A percentile compares a stretch with the other conserved stretches of the same genome.
Evolutionary conservation across 2,329 filamentous ascomycete genomes (phyloP).

Genomic region (Ilyonectria mors-panacis): DNA sequence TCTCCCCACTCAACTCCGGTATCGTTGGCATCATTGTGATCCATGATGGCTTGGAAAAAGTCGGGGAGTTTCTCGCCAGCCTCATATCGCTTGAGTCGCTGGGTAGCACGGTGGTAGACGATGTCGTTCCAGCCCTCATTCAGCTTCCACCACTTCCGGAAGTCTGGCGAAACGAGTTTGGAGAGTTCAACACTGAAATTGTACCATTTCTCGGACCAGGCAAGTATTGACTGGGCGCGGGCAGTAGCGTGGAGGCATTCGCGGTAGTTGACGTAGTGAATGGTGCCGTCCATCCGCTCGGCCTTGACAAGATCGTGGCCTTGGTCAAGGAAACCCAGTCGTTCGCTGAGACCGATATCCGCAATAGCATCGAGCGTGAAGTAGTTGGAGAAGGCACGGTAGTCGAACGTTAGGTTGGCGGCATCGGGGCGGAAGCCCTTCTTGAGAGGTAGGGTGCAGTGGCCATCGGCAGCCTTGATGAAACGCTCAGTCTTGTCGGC

Average conservation of each 20-base stretch:
- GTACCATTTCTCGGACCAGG: slow-evolving; percentile 68
- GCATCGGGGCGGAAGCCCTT: slow-evolving; percentile 46
- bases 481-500: slow-evolving; percentile 64
- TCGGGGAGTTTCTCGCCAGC: slow-evolving; percentile 70
- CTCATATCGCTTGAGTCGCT: slow-evolving; percentile 40
- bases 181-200: slow-evolving; percentile 61
- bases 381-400: slow-evolving; percentile 66
- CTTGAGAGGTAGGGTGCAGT: slow-evolving; percentile 56
- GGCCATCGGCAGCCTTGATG: slow-evolving; percentile 59
- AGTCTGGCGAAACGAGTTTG: slow-evolving; percentile 62
- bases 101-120: slow-evolving; percentile 57
- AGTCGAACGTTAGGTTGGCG: slow-evolving; percentile 63
- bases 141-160: slow-evolving; percentile 38
- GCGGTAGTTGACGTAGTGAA: slow-evolving; percentile 63
- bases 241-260: slow-evolving; percentile 66
- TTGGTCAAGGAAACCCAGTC: slow-evolving; percentile 65
- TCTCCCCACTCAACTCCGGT: slow-evolving; percentile 68
- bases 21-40: slow-evolving; percentile 57
- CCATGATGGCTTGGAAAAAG: slow-evolving; percentile 71
- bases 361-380: slow-evolving; percentile 71
- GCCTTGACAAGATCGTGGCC: slow-evolving; percentile 62
- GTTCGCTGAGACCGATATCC: slow-evolving; percentile 67
- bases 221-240: slow-evolving; percentile 63
- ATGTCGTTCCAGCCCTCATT: slow-evolving; percentile 59
- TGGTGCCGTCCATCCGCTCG: slow-evolving; percentile 61